Evolutionary conservation across 2,329 filamentous ascomycete genomes (phyloP).

Genomic region (Aureobasidium sp.): DNA sequence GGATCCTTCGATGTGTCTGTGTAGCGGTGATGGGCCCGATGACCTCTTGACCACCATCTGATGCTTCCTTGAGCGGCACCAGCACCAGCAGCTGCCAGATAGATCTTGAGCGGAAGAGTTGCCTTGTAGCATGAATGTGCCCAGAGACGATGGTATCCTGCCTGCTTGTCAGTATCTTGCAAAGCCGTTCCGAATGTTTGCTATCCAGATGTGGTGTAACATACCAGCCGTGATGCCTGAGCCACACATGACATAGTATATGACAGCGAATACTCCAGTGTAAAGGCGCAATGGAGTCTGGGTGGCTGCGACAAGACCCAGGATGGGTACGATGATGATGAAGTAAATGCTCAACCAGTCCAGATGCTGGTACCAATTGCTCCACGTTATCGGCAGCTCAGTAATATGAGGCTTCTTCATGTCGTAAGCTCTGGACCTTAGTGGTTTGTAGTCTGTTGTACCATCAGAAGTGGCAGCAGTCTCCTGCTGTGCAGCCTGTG

Average conservation of each 20-base stretch:
- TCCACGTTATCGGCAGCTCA: constrained; percentile 68
- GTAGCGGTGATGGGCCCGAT: constrained; percentile 83
- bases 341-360: constrained; percentile 87
- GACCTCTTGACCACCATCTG: constrained; percentile 81
- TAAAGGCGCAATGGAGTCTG: constrained; percentile 68
- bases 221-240: constrained; percentile 36
- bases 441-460: neutral
- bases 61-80: constrained; percentile 81
- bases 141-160: constrained; percentile 74
- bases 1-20: constrained; percentile 90
- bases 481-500: too few species aligned
- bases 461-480: neutral
- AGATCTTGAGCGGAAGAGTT: constrained; percentile 66
- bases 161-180: constrained; percentile 7
- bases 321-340: constrained; percentile 69
- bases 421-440: neutral
- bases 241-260: constrained; percentile 73
- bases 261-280: constrained; percentile 64
- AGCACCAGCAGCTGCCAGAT: constrained; percentile 71
- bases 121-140: constrained; percentile 80
- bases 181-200: too few species aligned
- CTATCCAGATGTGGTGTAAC: neutral
- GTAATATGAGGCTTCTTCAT: constrained; percentile 61
- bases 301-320: constrained; percentile 65
- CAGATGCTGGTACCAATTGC: constrained; percentile 87